A percentile compares a stretch with the other conserved stretches of the same genome.
Conservation (phyloP, 2,329 filamentous ascomycete species). For the Colletotrichum echinochloae region DNA sequence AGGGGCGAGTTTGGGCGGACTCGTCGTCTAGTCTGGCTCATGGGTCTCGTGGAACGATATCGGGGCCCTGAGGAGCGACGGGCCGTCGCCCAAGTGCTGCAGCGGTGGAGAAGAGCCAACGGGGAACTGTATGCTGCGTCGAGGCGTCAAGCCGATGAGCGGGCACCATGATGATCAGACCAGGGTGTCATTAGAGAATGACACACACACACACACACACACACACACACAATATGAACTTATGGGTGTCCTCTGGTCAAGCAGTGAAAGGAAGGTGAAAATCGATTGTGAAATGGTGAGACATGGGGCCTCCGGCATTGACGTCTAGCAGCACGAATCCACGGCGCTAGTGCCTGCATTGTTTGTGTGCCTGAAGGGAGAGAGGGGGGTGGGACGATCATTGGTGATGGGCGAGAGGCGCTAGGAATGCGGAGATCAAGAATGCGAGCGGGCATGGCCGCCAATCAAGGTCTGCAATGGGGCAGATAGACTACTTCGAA, state of each 20-base stretch:
- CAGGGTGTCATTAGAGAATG: conserved; percentile 23
- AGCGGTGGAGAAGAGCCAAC: conserved; percentile 44
- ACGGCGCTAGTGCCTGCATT: not conserved
- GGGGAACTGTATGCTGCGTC: not conserved
- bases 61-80: conserved; percentile 41
- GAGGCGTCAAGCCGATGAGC: not conserved
- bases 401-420: not conserved
- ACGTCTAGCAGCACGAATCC: conserved; percentile 6
- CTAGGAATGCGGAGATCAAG: conserved; percentile 7
- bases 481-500: conserved; percentile 5
- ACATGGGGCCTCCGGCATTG: conserved; percentile 16
- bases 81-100: conserved; percentile 16
- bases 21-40: conserved; percentile 48
- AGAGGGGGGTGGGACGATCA: not conserved
- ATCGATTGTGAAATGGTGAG: conserved; percentile 23
- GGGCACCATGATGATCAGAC: not conserved
- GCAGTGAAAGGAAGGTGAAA: conserved; percentile 13
- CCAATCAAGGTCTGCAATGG: conserved; percentile 33
- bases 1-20: conserved; percentile 49
- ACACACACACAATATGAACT: conserved; percentile 17
- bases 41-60: conserved; percentile 44
- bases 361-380: conserved; percentile 11
- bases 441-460: not conserved
- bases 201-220: conserved; percentile 12
- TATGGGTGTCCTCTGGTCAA: not conserved